Base-by-base conservation (phyloP, 306 rosid species). In the Castanea mollissima region DNA sequence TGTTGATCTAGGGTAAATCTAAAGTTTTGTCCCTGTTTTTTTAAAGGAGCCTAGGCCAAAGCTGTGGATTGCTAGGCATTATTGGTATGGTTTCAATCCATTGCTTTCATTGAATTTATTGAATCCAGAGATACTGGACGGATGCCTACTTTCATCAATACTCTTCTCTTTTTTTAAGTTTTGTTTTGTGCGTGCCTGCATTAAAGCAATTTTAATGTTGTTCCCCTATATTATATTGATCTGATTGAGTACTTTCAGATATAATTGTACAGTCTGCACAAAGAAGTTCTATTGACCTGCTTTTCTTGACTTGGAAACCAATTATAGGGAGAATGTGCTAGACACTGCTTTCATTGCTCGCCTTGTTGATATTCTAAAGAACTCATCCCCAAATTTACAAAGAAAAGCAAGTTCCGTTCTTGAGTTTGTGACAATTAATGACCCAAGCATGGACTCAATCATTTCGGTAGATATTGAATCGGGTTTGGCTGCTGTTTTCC, bases 361-460 rank as follows among this genome's bases (percentile, higher is more conserved):
- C 74, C 89, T 94, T 27, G 88, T 92, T 78, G 92, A 91, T 83
- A 90, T 91, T 78, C 87, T 94, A 69, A 92, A 92, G 87, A 79
- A 86, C 44, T 82, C 93, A 64, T 71, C 87, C 38, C 90, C 90
- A 62, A 86, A 23, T 81, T 83, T 92, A 82, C 97, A 94, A 82
- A 86, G 82, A 78, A 92, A 92, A 84, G 97, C 97, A 69, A 91
- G 94, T 27, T 88, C 91, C 20, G 81, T 91, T 54, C 94, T 94
- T 0, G 97, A 94, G 83, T 94, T 91, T 78, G 87, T 83, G 75
- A 85, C 91, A 78, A 75, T 89, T 81, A 85, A 76, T 71, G 94
- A 91, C 82, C 92, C 88, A 77, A 79, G 88, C 73, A 85, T 89
- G 81, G 80, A 83, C 75, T 52, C 77, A 20, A 72, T 86, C 79